Base-by-base conservation (phyloP, 345 rosid species). In the Cochlearia excelsa region DNA sequence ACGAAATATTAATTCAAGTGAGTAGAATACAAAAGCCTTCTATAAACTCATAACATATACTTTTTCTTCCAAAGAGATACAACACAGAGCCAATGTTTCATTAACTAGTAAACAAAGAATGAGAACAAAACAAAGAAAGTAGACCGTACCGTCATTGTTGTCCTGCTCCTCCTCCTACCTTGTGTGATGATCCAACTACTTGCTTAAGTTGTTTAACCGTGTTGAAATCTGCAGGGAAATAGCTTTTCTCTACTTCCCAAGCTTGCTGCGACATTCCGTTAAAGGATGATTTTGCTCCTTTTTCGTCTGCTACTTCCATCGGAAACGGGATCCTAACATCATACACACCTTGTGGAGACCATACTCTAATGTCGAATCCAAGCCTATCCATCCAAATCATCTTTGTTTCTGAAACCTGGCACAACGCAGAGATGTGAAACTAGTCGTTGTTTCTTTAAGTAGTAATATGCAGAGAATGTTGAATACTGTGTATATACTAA, bases 251-350 rank as follows among this genome's bases (percentile, higher is more conserved):
- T 46, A 86, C 86, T 77, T 91, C 98, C 98, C 98, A 88, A 30
- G 96, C 98, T 7, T 77, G 78, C 57, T 91, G 95, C 29, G 98
- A 88, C 98, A 91, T 85, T 46, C 98, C 74, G 73, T 91, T 91
- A 51, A 88, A 82, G 5, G 95, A 85, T 30, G 98, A 91, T 70
- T 82, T 91, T 10, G 88, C 95, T 49, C 98, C 90, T 65, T 91
- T 91, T 68, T 77, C 88, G 71, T 91, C 92, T 0, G 71, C 67
- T 60, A 88, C 98, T 80, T 91, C 98, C 58, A 73, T 62, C 0
- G 98, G 95, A 72, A 91, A 91, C 27, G 91, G 96, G 61, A 91
- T 84, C 54, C 98, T 82, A 11, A 81, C 95, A 51, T 91, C 96
- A 10, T 78, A 84, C 3, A 57, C 60, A 43, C 66, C 81, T 52